Percentiles rank a stretch among this genome's conserved stretches.
phyloP scores from a whole-genome alignment of 2,329 filamentous ascomycete genomes.

The Tothia fuscella region DNA sequence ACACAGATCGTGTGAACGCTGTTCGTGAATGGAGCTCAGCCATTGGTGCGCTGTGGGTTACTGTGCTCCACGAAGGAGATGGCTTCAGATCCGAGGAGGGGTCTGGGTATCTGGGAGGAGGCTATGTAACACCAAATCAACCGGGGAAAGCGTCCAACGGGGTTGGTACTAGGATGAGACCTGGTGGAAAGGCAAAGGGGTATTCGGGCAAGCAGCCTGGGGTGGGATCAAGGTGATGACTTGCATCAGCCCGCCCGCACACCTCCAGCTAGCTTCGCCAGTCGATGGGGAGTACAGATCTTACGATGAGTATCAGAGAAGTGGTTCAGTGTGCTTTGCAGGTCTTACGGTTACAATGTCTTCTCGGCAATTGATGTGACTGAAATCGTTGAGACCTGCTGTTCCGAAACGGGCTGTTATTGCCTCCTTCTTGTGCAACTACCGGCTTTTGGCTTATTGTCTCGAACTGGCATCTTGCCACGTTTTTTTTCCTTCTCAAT shows the following conservation, averaged over 20 bases:
- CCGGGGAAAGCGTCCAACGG: slow-evolving; percentile 13
- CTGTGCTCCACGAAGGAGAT: slow-evolving; percentile 67
- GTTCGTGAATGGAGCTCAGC: slow-evolving; percentile 62
- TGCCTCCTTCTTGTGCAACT: slow-evolving; percentile 4
- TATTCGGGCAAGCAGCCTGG: slow-evolving; percentile 24
- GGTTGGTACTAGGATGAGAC: slow-evolving; percentile 20
- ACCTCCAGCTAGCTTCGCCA: background rate
- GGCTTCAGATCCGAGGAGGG: slow-evolving; percentile 47
- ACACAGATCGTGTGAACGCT: slow-evolving; percentile 61
- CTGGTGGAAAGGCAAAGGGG: slow-evolving; percentile 26
- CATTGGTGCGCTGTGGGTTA: slow-evolving; percentile 55
- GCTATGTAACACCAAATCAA: slow-evolving; percentile 17
- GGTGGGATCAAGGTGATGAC: slow-evolving; percentile 20
- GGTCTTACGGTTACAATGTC: slow-evolving; percentile 3
- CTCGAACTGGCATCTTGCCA: no score
- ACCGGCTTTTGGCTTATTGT: no score
- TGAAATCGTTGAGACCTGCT: slow-evolving; percentile 9
- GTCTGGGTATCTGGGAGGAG: slow-evolving; percentile 7
- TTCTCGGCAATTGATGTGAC: slow-evolving; percentile 3
- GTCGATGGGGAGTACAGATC: slow-evolving; percentile 3
- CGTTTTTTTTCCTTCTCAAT: no score
- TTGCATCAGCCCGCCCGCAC: slow-evolving; percentile 5
- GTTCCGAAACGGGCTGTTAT: slow-evolving; percentile 5
- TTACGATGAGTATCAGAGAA: slow-evolving; percentile 1
- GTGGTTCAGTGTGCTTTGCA: background rate